Evolutionary conservation across 2,329 filamentous ascomycete genomes (phyloP), one percentile per base, ranked within the genome.

Genomic region (Chaetomiaceae sp.): DNA sequence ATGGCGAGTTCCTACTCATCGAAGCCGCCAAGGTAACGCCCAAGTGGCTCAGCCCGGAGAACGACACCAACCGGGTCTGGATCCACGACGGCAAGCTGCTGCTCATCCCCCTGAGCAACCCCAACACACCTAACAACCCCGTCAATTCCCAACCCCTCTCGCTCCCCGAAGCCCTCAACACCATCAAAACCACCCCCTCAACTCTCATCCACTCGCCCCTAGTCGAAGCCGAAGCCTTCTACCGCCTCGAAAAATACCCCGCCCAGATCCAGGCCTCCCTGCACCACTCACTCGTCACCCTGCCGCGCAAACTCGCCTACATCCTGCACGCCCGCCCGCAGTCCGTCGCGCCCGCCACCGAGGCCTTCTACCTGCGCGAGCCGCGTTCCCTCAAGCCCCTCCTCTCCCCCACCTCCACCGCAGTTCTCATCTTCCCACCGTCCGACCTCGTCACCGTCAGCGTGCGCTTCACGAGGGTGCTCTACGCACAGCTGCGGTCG

Each of bases 1-100:
- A 97, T 66, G 94, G 94, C 57, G 90, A 98, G 62, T 98, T 98
- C 58, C 75, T 98, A 40, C 79, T 98, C 15, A 84, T 96, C 46
- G 93, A 98, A 69, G 93, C 91, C 24, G 91, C 94, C 22, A 89
- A 87, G 55, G 82, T 84, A 12, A 71, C 96, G 2, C 93, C 93
- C 2, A 81, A 78, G 51, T 98, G 93, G 94, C 69, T 98, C 20
- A 95, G 84, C 56, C 93, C 93, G 0, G 90, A 95, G 53, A 84
- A 91, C 32, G 89, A 94, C 53, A 79, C 84, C 54, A 86, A 95
- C 62, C 78, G 93, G 47, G 83, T 94, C 27, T 98, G 93, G 93
- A 82, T 98, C 45, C 80, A 95, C 58, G 70, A 81, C 26, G 87
- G 86, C 46, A 78, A 83, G 45, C 73, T 97, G 15, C 72, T 80